Base-by-base conservation (phyloP, 2,329 filamentous ascomycete species). In the Colletotrichum eleusines region DNA sequence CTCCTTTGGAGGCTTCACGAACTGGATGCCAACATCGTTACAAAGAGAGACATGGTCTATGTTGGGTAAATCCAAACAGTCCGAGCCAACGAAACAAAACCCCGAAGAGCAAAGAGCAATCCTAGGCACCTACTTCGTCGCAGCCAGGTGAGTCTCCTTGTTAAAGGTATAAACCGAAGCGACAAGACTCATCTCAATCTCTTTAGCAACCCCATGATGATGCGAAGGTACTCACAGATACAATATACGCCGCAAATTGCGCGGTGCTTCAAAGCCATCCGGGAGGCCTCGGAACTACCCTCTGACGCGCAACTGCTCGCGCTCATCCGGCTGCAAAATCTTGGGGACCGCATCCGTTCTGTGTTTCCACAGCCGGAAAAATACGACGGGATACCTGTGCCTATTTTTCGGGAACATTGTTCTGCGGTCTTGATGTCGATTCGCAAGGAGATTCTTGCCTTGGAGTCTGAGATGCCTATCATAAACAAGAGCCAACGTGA, bases 81-180 rank as follows among this genome's bases (percentile, higher is more conserved):
- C 69, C 1, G 76, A 73, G 23, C 51, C 54, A 0, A 63, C 75
- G 5, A 61, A 69, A 1, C 81, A 80, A 18, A 77, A 77, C 3
- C 66, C 77, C 0, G 77, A 80, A 0, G 82, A 84, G 42, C 81
- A 81, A 72, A 79, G 83, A 0, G 78, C 83, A 0, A 74, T 82
- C 3, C 72, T 85, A 0, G 83, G 82, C 0, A 78, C 79, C 60
- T 85, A 81, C 50, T 83, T 83, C 31, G 60, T 81, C 2, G 77
- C 78, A 7, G 80, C 78, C 0, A 57, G 81, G 80, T 80, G 74
- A 46, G 78, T 31, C 28, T 5, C 5, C 40, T 28, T 12, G 1
- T 23, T 9, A n/a, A n/a, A n/a, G 1, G 2, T n/a, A 7, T 5
- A 3, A 1, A 12, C 5, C 8, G 12, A n/a, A 6, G 11, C 0